These are phyloP conservation scores for Colletotrichum falcatum DNA, from an alignment of 2,329 filamentous ascomycete genomes.

Conservation along the genomic window DNA sequence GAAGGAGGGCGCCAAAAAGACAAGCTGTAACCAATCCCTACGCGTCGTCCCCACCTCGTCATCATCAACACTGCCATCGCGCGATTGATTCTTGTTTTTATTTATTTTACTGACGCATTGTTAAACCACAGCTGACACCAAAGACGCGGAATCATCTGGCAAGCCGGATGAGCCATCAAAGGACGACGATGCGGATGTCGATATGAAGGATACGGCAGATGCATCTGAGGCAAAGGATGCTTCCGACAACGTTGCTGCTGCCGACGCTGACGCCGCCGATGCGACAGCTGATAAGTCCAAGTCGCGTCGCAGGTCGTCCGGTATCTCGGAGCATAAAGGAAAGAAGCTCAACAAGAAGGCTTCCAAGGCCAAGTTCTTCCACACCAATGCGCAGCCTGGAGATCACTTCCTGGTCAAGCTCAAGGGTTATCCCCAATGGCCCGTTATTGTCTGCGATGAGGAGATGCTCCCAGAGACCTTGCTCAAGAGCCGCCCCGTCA, in stretches of 20 bases:
- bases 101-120: conserved; percentile 13
- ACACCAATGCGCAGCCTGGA: conserved; percentile 87
- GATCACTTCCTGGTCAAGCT: conserved; percentile 93
- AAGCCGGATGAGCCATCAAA: conserved; percentile 49
- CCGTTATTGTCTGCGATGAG: conserved; percentile 92
- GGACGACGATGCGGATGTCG: conserved; percentile 60
- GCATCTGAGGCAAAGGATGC: conserved; percentile 55
- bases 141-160: conserved; percentile 47
- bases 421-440: conserved; percentile 96
- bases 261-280: conserved; percentile 45
- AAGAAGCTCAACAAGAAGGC: conserved; percentile 91
- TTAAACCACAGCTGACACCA: conserved; percentile 44
- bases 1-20: conserved; percentile 45
- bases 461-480: conserved; percentile 88
- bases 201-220: conserved; percentile 79
- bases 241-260: conserved; percentile 45
- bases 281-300: conserved; percentile 56
- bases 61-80: conserved; percentile 8
- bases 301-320: conserved; percentile 79
- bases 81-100: conserved; percentile 40
- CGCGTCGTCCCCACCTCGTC: conserved; percentile 2
- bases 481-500: conserved; percentile 83
- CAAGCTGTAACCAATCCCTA: conserved; percentile 49
- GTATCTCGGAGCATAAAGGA: conserved; percentile 73
- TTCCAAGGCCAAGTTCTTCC: conserved; percentile 76